Base-by-base conservation (phyloP, 1,139 yeast genomes). In the Trichomonascaceae sp. region DNA sequence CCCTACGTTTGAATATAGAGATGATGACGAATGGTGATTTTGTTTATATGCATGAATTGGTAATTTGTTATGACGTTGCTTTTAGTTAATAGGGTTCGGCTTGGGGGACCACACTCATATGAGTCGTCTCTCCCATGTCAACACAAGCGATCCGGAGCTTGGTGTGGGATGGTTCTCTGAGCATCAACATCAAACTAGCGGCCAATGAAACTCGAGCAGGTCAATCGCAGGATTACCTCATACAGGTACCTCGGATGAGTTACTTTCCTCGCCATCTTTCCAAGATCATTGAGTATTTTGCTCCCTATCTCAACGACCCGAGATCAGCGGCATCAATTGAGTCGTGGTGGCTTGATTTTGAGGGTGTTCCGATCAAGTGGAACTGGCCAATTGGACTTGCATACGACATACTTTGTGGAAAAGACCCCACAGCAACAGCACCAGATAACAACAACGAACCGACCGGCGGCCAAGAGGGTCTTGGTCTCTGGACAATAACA, bases 261-360 rank as follows among this genome's bases (percentile, higher is more conserved):
- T 84, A 80, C 50, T 54, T 82, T 26, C 76, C 82, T 2, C 36
- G 63, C 1, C 62, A 67, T 38, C 61, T 68, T 31, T 56, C 60
- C 0, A 45, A 48, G 5, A 56, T 79, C 0, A 45, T 67, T 2
- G 42, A 44, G 1, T 75, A 64, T 48, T 71, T 77, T 42, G 48
- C 54, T 28, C 53, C 60, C n/a, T 56, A 50, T 34, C 42, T 67
- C 16, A 55, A 56, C 16, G 54, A 54, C 33, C 57, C 59, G 14
- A 42, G 49, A 34, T 43, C 50, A 30, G 62, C 69, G 1, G 42
- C 43, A 1, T 47, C 64, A 0, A 37, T 46, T 1, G 48, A 48
- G 2, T n/a, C n/a, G n/a, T 64, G 75, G 67, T 84, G 94, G 93
- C 62, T 84, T 33, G 84, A 74, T 43, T 70, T 62, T 47, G 75